Evolutionary conservation across 2,329 filamentous ascomycete species (phyloP).

Genomic region (Calonectria naviculata): DNA sequence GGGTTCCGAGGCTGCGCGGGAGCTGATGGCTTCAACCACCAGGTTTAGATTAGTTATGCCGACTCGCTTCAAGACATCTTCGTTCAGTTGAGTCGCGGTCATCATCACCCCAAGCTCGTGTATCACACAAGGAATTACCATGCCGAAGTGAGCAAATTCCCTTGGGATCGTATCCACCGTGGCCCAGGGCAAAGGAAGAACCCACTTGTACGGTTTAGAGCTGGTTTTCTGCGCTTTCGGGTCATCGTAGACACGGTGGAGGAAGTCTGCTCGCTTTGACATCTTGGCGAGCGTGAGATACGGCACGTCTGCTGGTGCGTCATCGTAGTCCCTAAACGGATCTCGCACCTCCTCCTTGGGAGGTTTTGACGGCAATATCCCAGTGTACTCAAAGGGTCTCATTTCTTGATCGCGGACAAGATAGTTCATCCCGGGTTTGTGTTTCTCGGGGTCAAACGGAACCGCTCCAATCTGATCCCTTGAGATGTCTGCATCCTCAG

Average conservation of each 20-base stretch:
- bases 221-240: slow-evolving; percentile 36
- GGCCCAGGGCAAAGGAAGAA: slow-evolving; percentile 61
- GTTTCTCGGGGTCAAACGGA: slow-evolving; percentile 38
- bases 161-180: slow-evolving; percentile 60
- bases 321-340: slow-evolving; percentile 48
- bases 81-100: slow-evolving; percentile 68
- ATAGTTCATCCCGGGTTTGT: slow-evolving; percentile 36
- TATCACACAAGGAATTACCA: slow-evolving; percentile 79
- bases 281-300: slow-evolving; percentile 63
- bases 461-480: slow-evolving; percentile 45
- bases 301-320: slow-evolving; percentile 55
- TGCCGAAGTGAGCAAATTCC: slow-evolving; percentile 59
- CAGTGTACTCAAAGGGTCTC: slow-evolving; percentile 55
- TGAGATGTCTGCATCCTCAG: slow-evolving; percentile 37
- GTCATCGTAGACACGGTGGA: slow-evolving; percentile 54
- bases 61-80: slow-evolving; percentile 51
- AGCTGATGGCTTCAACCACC: slow-evolving; percentile 76
- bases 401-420: slow-evolving; percentile 53
- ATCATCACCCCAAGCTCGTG: slow-evolving; percentile 75
- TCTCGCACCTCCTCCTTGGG: slow-evolving; percentile 50
- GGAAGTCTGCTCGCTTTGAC: slow-evolving; percentile 68
- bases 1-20: slow-evolving; percentile 68
- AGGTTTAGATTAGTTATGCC: slow-evolving; percentile 64
- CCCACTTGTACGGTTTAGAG: slow-evolving; percentile 54
- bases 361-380: slow-evolving; percentile 58